phyloP scores from a whole-genome alignment of 2,329 filamentous ascomycete genomes.

The Colletotrichum neosansevieriae region DNA sequence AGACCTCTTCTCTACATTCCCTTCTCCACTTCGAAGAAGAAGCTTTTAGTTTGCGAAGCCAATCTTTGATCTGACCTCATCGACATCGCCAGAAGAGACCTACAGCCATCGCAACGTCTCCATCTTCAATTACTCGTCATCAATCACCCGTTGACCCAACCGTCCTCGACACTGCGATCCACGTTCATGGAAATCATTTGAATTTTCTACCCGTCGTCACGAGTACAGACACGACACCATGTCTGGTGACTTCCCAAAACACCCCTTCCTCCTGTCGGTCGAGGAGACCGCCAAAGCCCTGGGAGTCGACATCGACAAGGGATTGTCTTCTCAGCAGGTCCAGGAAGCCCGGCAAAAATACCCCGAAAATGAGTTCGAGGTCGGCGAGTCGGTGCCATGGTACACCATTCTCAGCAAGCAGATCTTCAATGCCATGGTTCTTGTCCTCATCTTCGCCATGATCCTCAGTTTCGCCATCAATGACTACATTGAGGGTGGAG shows the following conservation, averaged over 20 bases:
- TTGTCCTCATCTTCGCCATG: conserved; percentile 83
- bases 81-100: neutral
- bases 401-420: conserved; percentile 80
- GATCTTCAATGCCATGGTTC: conserved; percentile 82
- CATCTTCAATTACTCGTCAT: too few species aligned
- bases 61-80: conserved; percentile 30
- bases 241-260: conserved; percentile 62
- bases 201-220: conserved; percentile 19
- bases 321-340: conserved; percentile 72
- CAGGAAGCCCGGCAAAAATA: conserved; percentile 68
- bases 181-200: conserved; percentile 29
- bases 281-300: conserved; percentile 73
- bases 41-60: conserved; percentile 19
- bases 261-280: conserved; percentile 71
- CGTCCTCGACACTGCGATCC: neutral
- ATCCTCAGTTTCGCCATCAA: conserved; percentile 75
- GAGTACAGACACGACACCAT: conserved; percentile 47
- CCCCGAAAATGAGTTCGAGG: conserved; percentile 77
- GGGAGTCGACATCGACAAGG: conserved; percentile 74
- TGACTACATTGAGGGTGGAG: conserved; percentile 76
- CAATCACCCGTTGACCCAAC: neutral
- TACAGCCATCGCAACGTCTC: neutral
- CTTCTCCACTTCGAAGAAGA: conserved; percentile 29
- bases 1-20: conserved; percentile 20
- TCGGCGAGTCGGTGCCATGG: conserved; percentile 75